Evolutionary conservation across 2,329 filamentous ascomycete genomes (phyloP).

Genomic region (Sarocladium strictum): DNA sequence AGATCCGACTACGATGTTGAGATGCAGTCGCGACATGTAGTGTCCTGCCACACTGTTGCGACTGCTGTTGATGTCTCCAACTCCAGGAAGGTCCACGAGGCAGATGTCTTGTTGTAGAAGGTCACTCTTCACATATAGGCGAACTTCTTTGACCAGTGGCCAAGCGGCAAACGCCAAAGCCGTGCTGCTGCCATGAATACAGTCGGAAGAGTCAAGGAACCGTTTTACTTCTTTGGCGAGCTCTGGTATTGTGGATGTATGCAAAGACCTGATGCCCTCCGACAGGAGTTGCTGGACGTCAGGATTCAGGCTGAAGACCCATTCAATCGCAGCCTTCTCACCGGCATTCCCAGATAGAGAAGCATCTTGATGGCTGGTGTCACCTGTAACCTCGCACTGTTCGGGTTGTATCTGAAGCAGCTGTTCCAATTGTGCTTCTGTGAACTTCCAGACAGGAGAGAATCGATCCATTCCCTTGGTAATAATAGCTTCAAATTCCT

Average conservation of each 20-base stretch:
- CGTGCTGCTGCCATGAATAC: neutral
- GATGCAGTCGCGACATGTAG: conserved; percentile 16
- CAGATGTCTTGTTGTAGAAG: conserved; percentile 42
- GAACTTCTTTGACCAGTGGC: conserved; percentile 30
- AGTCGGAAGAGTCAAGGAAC: conserved; percentile 22
- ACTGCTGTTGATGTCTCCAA: conserved; percentile 32
- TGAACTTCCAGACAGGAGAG: conserved; percentile 17
- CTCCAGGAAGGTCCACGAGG: conserved; percentile 48
- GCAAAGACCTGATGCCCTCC: neutral
- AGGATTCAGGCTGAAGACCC: conserved; percentile 7
- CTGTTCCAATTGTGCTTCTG: conserved; percentile 9
- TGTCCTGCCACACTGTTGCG: conserved; percentile 18
- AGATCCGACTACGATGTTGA: conserved; percentile 22
- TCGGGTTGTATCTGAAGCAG: neutral
- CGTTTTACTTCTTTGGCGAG: conserved; percentile 17
- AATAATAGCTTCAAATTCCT: conserved; percentile 8
- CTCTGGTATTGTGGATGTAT: neutral
- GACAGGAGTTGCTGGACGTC: conserved; percentile 9
- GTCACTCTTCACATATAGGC: conserved; percentile 37
- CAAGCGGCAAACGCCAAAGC: conserved; percentile 21
- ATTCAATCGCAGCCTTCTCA: neutral
- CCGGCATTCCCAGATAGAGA: neutral
- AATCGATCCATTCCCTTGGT: conserved; percentile 17
- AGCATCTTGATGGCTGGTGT: neutral
- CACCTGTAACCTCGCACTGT: no score